Evolutionary conservation across 768 basidiomycete species (phyloP).

Genomic region (Leucosporidium yakuticum): DNA sequence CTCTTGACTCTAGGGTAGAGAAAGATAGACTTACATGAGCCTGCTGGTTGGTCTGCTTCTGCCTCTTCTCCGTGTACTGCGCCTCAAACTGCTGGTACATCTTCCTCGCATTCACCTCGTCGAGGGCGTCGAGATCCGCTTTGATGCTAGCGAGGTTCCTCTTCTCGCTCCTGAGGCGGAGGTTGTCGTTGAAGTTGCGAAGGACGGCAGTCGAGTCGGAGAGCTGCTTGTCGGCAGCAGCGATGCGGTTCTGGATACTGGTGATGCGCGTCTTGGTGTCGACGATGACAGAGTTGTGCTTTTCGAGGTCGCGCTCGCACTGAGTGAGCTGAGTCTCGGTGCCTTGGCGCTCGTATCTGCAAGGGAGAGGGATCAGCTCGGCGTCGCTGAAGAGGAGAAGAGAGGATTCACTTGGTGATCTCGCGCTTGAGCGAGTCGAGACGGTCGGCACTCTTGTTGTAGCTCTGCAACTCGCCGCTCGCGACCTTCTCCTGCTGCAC

Average conservation of each 20-base stretch:
- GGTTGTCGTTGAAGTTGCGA: slow-evolving; percentile 73
- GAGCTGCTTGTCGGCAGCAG: slow-evolving; percentile 47
- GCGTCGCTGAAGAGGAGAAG: background rate
- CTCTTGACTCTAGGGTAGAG: background rate
- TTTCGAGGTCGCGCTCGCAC: slow-evolving; percentile 28
- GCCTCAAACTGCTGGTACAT: slow-evolving; percentile 78
- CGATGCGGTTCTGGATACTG: slow-evolving; percentile 29
- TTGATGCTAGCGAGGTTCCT: slow-evolving; percentile 63
- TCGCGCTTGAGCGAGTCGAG: slow-evolving; percentile 28
- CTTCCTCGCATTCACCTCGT: slow-evolving; percentile 79
- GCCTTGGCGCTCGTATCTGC: slow-evolving; percentile 27
- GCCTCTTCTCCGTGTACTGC: slow-evolving; percentile 65
- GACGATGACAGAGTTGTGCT: slow-evolving; percentile 23
- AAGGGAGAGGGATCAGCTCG: background rate
- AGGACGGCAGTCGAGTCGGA: slow-evolving; percentile 54
- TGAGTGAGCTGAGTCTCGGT: slow-evolving; percentile 30
- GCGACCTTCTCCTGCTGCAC: slow-evolving; percentile 19
- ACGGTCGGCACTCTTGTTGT: slow-evolving; percentile 29
- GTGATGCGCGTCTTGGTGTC: slow-evolving; percentile 29
- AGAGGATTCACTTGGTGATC: slow-evolving; percentile 14
- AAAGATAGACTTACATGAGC: slow-evolving; percentile 52
- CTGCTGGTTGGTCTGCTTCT: slow-evolving; percentile 65
- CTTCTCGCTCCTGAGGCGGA: slow-evolving; percentile 64
- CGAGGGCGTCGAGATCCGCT: slow-evolving; percentile 63
- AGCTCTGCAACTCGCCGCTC: slow-evolving; percentile 14